phyloP scores from a whole-genome alignment of 2,329 filamentous ascomycete species.

The Chaetomium olivaceum region DNA sequence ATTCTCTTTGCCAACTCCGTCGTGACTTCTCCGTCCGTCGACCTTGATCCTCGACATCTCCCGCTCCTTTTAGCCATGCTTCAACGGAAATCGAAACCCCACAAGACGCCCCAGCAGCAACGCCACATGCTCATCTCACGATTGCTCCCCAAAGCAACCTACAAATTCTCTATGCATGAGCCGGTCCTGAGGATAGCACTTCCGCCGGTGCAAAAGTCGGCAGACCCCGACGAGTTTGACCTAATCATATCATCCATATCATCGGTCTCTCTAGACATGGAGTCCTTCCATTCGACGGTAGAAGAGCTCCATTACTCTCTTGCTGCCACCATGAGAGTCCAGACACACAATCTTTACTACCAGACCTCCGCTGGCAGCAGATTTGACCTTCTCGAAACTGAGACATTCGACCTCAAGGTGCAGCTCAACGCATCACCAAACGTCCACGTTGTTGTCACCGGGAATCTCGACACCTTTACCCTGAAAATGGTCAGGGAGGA shows the following conservation, averaged over 20 bases:
- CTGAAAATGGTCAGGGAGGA: conserved; percentile 89
- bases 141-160: conserved; percentile 87
- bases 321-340: conserved; percentile 76
- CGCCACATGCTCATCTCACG: conserved; percentile 76
- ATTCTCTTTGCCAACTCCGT: conserved; percentile 96
- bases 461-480: conserved; percentile 81
- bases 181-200: conserved; percentile 88
- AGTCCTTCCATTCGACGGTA: conserved; percentile 88
- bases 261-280: conserved; percentile 86
- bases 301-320: conserved; percentile 86
- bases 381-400: conserved; percentile 84
- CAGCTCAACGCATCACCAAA: conserved; percentile 84
- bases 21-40: conserved; percentile 90
- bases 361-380: conserved; percentile 81
- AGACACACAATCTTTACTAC: conserved; percentile 90
- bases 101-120: conserved; percentile 45
- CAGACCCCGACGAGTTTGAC: conserved; percentile 80
- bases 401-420: conserved; percentile 82
- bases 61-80: conserved; percentile 79
- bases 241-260: conserved; percentile 94
- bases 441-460: conserved; percentile 76
- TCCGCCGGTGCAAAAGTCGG: conserved; percentile 68
- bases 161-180: conserved; percentile 96
- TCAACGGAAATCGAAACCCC: conserved; percentile 53
- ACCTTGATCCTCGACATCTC: conserved; percentile 88